Evolutionary conservation across 2,329 filamentous ascomycete genomes (phyloP).

Genomic region (Ascochyta clinopodiicola): DNA sequence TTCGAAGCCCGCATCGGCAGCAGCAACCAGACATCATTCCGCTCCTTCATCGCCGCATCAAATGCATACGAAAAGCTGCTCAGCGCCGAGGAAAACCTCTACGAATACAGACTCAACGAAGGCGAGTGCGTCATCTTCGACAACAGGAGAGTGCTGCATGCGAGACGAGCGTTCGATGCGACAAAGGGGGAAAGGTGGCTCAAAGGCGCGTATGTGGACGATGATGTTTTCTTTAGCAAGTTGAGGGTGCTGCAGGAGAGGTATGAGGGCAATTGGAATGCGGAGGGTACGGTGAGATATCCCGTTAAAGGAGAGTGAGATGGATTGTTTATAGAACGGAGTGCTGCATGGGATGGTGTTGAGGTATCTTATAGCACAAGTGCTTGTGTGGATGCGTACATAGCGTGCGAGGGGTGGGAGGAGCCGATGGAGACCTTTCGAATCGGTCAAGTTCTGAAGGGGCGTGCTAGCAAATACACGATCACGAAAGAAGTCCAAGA

Average conservation of each 20-base stretch:
- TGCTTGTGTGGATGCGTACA: neutral
- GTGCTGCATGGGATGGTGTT: constrained; percentile 10
- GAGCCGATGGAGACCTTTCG: constrained; percentile 6
- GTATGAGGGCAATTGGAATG: constrained; percentile 40
- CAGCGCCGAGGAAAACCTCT: constrained; percentile 65
- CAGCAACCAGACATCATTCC: constrained; percentile 34
- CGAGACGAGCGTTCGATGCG: constrained; percentile 75
- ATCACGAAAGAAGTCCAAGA: constrained; percentile 27
- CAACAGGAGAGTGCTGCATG: constrained; percentile 85
- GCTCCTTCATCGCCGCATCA: constrained; percentile 52
- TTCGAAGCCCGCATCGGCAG: constrained; percentile 50
- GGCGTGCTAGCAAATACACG: constrained; percentile 18
- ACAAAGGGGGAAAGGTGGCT: constrained; percentile 76
- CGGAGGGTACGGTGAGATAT: constrained; percentile 42
- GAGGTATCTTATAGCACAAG: neutral
- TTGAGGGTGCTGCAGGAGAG: constrained; percentile 53
- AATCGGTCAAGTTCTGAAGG: constrained; percentile 25
- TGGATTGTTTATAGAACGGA: neutral
- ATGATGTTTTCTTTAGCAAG: constrained; percentile 64
- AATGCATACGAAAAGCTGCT: constrained; percentile 65
- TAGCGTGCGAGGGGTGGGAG: neutral
- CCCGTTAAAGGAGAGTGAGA: constrained; percentile 9
- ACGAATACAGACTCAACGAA: constrained; percentile 74
- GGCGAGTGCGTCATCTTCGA: constrained; percentile 95
- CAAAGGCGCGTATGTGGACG: constrained; percentile 81